Evolutionary conservation across 306 rosid genomes (phyloP), one percentile per base, ranked within the genome.

Genomic region (Cicer arietinum): DNA sequence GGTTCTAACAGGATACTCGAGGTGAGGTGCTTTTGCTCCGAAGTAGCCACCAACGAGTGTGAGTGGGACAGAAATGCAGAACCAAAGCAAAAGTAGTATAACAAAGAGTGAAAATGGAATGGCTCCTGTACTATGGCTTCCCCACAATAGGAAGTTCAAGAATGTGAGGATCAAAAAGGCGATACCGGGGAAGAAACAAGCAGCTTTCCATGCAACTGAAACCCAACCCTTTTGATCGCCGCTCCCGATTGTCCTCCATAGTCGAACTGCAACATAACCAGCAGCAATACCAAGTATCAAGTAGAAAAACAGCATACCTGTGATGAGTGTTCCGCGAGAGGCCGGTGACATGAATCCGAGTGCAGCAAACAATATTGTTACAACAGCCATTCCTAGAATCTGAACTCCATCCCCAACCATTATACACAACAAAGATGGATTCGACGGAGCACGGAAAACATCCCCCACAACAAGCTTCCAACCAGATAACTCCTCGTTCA

Each of bases 391-490:
- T 71, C 98, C 97, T 16, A 94, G 92, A 80, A 94, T 90, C 86
- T 94, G 98, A 80, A 94, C 89, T 42, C 98, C 98, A 78, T 94
- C 88, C 44, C 97, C 98, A 41, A 91, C 96, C 98, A 94, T 85
- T 61, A 91, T 80, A 58, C 98, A 94, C 85, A 94, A 71, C 71
- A 94, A 88, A 59, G 92, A 57, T 52, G 97, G 82, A 67, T 88
- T 81, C 3, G 84, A 43, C 25, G 98, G 98, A n/a, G 97, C 90
- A 2, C 98, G 97, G 90, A 91, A 94, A 65, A 91, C 97, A 87
- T 94, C 98, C 70, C 92, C 98, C 44, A 93, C 98, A 69, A 93
- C 98, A 81, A 93, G 97, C 92, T 93, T 93, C 97, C 97, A 93
- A 53, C 98, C 98, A 11, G 98, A 94, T 70, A 94, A 87, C 76